Base-by-base conservation (phyloP, 768 basidiomycete species). In the Dentipellis fragilis region DNA sequence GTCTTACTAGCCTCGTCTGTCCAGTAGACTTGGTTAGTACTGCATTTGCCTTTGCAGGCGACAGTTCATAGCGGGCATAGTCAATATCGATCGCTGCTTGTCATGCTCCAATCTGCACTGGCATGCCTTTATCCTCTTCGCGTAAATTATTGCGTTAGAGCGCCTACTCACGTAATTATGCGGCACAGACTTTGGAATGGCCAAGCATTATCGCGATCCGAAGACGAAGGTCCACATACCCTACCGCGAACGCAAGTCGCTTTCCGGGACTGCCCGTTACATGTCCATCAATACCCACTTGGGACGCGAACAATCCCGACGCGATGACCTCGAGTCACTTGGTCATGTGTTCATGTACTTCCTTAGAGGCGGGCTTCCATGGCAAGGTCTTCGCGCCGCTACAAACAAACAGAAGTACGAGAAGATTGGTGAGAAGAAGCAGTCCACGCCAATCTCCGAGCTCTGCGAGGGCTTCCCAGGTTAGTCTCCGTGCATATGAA, bases 341-440 rank as follows among this genome's bases (percentile, higher is more conserved):
- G 95, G 96, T 0, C 96, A 99, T 69, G 96, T 99, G 47, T 98
- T 98, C 75, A 97, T 99, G 90, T 99, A 99, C 71, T 99, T 99
- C 71, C 70, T 99, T 63, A 81, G 95, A 4, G 95, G 95, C 22
- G 93, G 93, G 17, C 78, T 99, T 55, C 95, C 95, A 23, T 99
- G 95, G 95, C 95, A 99, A 69, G 95, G 95, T 48, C 76, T 99
- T 59, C 84, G 94, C 66, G 96, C 95, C 19, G 93, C 93, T 9
- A 99, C 95, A 1, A 98, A 99, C 78, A 98, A 98, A 74, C 95
- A 98, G 70, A 98, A 98, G 74, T 99, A 99, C 68, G 96, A 99
- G 73, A 98, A 98, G 76, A 99, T 99, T 62, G 96, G 95, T 49
- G 96, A 96, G 75, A 98, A 97, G 80, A 99, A 93, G 73, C 95